Base-by-base conservation (phyloP, 177 flowering plant species). In the Tripterygium wilfordii region DNA sequence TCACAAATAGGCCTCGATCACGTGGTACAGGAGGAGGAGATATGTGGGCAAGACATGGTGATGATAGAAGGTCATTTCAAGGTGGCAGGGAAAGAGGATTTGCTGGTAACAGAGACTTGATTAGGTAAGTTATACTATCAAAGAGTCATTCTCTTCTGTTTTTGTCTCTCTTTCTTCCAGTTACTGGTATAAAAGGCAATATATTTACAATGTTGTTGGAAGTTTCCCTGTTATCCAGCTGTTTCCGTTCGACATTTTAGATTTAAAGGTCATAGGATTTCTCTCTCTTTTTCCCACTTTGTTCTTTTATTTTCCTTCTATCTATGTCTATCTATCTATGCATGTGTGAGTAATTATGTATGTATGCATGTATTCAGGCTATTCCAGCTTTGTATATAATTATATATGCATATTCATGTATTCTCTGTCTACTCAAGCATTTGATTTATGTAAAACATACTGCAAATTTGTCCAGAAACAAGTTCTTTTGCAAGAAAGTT, bases 1-100 rank as follows among this genome's bases (percentile, higher is more conserved):
- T 55, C 44, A 48, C 40, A 47, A 95, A 83, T 13, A 75, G 95
- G 60, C 92, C 95, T 53, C 65, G 68, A 15, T 88, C 96, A 0
- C 89, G 82, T 53, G 96, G 96, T 29, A 54, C 63, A 3, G n/a
- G n/a, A n/a, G n/a, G n/a, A n/a, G 72, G 54, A 14, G 85, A 86
- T 62, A 58, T 36, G 17, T 80, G 91, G 96, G 10, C 75, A 18
- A 86, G 89, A 62, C 66, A 75, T 37, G 68, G 52, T 45, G 91
- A 86, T 45, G 88, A 81, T 17, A 74, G 90, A 59, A 75, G 85
- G 67, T 18, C 36, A 26, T 72, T 70, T 63, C 73, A 60, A 32
- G 78, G 81, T 54, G 71, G 73, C 56, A 67, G 77, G 57, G 95
- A 73, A 35, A 62, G 88, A 63, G 88, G 88, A 45, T 82, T 76